A percentile compares a stretch with the other conserved stretches of the same genome.
These are phyloP conservation scores for Melocanna baccifera DNA, from an alignment of 176 grass and related monocot species.

Conservation along the genomic window DNA sequence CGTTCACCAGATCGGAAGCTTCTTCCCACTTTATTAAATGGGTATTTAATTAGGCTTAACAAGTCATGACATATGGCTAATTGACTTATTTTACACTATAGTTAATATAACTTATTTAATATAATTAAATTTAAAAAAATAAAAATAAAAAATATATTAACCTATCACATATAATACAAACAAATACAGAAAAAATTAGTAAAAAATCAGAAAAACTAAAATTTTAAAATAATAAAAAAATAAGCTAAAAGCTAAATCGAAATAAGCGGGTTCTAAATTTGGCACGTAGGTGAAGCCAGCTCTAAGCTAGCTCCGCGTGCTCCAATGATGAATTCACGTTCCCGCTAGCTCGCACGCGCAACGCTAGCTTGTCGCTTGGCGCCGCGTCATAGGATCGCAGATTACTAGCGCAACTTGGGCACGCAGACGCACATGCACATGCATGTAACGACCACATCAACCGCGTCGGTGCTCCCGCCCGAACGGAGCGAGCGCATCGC, in stretches of 20 bases:
- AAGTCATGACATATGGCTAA: too few relatives aligned
- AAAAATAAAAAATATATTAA: too few relatives aligned
- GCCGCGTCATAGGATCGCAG: conserved; percentile 11
- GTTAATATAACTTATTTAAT: too few relatives aligned
- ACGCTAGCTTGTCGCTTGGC: conserved; percentile 16
- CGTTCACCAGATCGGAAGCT: conserved; percentile 36
- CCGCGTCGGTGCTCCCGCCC: conserved; percentile 39
- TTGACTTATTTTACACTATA: too few relatives aligned
- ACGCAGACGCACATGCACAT: not conserved
- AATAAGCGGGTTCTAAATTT: too few relatives aligned
- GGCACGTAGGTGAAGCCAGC: conserved; percentile 18
- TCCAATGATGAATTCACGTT: not conserved
- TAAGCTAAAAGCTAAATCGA: too few relatives aligned
- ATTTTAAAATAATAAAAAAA: too few relatives aligned
- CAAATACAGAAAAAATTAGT: too few relatives aligned
- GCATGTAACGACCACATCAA: conserved; percentile 17
- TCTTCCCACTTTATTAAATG: conserved; percentile 29
- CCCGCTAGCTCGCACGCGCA: not conserved
- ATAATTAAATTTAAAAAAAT: too few relatives aligned
- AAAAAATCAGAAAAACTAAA: too few relatives aligned
- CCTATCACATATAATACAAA: too few relatives aligned
- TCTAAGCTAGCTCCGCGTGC: conserved; percentile 11
- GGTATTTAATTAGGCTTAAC: too few relatives aligned
- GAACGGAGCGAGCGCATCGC: not conserved
- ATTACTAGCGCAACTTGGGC: not conserved